Evolutionary conservation across 2,329 filamentous ascomycete genomes (phyloP).

Genomic region (Paracoccidioides lutzii): DNA sequence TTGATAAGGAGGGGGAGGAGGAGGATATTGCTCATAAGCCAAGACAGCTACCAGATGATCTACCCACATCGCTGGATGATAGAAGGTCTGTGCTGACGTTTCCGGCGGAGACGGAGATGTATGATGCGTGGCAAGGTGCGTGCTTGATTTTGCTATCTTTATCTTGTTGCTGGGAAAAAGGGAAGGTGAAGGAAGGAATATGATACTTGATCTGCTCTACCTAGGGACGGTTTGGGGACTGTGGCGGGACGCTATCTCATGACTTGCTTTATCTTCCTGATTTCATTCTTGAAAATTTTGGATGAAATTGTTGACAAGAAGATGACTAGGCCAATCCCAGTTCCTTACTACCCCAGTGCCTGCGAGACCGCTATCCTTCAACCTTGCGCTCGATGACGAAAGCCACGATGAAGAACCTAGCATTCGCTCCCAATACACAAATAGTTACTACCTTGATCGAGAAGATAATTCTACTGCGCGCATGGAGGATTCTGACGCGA

Average conservation of each 20-base stretch:
- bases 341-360: conserved; percentile 79
- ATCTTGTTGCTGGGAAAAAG: not conserved
- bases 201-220: not conserved
- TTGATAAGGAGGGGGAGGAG: not conserved
- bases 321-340: conserved; percentile 74
- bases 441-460: conserved; percentile 15
- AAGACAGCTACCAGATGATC: conserved; percentile 58
- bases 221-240: not conserved
- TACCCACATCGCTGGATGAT: conserved; percentile 87
- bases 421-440: conserved; percentile 23
- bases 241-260: too few species aligned
- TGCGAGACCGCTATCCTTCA: conserved; percentile 74
- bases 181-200: not conserved
- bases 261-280: not conserved
- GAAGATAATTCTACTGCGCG: conserved; percentile 34
- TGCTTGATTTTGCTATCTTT: not conserved
- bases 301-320: not conserved
- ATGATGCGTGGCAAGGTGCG: conserved; percentile 94
- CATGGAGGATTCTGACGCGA: conserved; percentile 65
- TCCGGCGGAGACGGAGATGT: conserved; percentile 84
- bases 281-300: not conserved
- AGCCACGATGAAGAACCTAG: conserved; percentile 53
- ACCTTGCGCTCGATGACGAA: conserved; percentile 68
- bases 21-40: conserved; percentile 11
- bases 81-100: conserved; percentile 55